Conservation (phyloP, 2,329 filamentous ascomycete species). For the Zasmidium citrigriseum region DNA sequence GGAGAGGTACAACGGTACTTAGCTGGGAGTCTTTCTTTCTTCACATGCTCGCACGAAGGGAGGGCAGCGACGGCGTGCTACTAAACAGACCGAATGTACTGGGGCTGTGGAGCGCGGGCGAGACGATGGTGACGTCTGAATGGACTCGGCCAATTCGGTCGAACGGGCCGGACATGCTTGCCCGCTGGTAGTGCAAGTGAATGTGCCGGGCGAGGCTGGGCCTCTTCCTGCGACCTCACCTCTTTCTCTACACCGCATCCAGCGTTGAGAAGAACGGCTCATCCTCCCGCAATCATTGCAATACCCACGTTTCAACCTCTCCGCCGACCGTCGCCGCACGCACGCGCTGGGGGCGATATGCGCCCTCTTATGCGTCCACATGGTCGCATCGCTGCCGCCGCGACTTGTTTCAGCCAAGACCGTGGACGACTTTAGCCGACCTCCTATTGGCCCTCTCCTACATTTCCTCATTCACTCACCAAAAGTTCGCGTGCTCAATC, state of each 20-base stretch:
- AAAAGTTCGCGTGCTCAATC: not conserved
- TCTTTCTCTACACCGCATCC: too few species aligned
- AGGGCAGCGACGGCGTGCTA: not conserved
- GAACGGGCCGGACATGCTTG: too few species aligned
- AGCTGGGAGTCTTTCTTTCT: not conserved
- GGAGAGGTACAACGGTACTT: not conserved
- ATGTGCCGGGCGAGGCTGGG: too few species aligned
- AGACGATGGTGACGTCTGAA: too few species aligned
- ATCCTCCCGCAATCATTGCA: too few species aligned
- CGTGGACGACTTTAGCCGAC: not conserved
- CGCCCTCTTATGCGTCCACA: not conserved
- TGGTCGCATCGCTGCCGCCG: not conserved
- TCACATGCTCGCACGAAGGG: not conserved
- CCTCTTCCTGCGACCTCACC: too few species aligned
- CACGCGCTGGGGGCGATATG: not conserved
- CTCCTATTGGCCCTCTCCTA: conserved; percentile 2
- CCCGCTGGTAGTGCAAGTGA: too few species aligned
- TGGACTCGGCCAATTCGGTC: too few species aligned
- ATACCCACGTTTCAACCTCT: too few species aligned
- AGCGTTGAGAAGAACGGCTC: too few species aligned
- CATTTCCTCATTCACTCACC: not conserved
- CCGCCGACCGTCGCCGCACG: not conserved
- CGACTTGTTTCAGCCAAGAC: conserved; percentile 3
- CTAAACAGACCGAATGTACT: too few species aligned
- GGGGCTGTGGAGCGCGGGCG: too few species aligned